Evolutionary conservation across 164 flowering plant species (phyloP).

Genomic region (Nymphaea thermarum): DNA sequence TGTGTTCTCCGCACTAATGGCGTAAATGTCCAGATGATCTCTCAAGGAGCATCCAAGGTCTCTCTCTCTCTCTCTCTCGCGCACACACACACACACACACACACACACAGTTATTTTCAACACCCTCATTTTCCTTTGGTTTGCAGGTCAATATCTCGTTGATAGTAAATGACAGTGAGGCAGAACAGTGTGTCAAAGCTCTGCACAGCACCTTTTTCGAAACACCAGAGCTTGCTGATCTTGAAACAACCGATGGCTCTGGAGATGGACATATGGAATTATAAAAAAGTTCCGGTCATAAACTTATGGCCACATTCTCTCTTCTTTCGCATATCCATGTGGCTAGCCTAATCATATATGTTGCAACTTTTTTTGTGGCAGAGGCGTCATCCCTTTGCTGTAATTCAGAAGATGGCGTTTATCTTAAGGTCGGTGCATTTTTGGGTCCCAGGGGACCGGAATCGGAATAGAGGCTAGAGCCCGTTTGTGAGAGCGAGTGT

Average conservation of each 20-base stretch:
- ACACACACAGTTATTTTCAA: not conserved
- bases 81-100: not conserved
- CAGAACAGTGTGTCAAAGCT: conserved; percentile 68
- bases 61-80: conserved; percentile 3
- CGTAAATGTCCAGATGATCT: conserved; percentile 96
- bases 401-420: no score
- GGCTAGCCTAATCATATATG: no score
- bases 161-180: conserved; percentile 71
- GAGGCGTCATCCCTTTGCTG: no score
- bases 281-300: not conserved
- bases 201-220: conserved; percentile 65
- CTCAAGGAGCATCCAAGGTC: conserved; percentile 99
- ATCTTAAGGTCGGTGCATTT: no score
- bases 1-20: conserved; percentile 52
- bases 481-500: no score
- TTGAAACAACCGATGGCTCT: conserved; percentile 7
- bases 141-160: conserved; percentile 72
- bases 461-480: no score
- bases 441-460: no score
- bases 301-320: no score
- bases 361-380: no score
- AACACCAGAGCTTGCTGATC: conserved; percentile 19
- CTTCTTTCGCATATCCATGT: no score
- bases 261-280: not conserved
- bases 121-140: not conserved